Conservation (phyloP, 371 early-diverging fungal species). For the Gilbertella persicaria region DNA sequence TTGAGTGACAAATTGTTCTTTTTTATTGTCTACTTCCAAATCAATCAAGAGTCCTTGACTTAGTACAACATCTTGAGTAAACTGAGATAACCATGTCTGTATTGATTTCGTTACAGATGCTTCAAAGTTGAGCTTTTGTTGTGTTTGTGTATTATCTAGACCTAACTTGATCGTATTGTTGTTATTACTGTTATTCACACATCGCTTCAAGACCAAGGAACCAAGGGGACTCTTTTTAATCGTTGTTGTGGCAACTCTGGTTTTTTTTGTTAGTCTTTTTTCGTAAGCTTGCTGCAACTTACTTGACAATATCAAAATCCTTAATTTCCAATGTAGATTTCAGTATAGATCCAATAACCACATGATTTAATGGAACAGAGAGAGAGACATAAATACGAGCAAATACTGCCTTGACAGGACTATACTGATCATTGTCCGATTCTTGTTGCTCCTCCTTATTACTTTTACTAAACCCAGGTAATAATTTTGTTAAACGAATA, state of each 20-base stretch:
- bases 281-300: slow-evolving; percentile 1
- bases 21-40: slow-evolving; percentile 6
- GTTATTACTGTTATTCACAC: slow-evolving; percentile 11
- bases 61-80: slow-evolving; percentile 16
- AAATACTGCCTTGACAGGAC: slow-evolving; percentile 10
- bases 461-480: slow-evolving; percentile 12
- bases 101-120: slow-evolving; percentile 28
- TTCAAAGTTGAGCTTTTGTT: slow-evolving; percentile 34
- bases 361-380: slow-evolving; percentile 11
- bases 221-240: slow-evolving; percentile 31
- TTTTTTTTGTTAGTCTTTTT: background rate
- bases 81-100: slow-evolving; percentile 15
- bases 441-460: slow-evolving; percentile 5
- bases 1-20: slow-evolving; percentile 25
- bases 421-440: background rate
- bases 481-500: slow-evolving; percentile 10
- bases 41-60: slow-evolving; percentile 29
- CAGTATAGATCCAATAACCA: slow-evolving; percentile 15
- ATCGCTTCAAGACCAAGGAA: slow-evolving; percentile 32
- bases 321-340: slow-evolving; percentile 17
- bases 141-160: slow-evolving; percentile 35
- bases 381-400: slow-evolving; percentile 7
- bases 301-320: slow-evolving; percentile 33
- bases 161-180: slow-evolving; percentile 37
- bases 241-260: slow-evolving; percentile 42